Percentiles rank a stretch among this genome's conserved stretches.
These are phyloP conservation scores for Cardiospermum halicacabum DNA, from an alignment of 345 rosid species.

Conservation along the genomic window DNA sequence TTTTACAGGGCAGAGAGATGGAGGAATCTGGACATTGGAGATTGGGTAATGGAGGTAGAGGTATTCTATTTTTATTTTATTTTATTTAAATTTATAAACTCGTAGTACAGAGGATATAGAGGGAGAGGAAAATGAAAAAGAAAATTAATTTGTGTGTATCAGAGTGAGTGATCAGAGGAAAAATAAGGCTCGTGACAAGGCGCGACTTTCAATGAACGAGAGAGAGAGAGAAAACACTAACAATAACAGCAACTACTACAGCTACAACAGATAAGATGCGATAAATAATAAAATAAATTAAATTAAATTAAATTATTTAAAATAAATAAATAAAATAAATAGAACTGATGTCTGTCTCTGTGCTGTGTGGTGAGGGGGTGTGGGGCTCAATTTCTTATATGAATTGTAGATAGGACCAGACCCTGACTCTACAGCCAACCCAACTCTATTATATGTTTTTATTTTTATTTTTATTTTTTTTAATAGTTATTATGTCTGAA, in stretches of 20 bases:
- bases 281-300: too few species aligned
- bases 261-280: slow-evolving; percentile 40
- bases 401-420: background rate
- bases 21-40: slow-evolving; percentile 44
- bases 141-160: background rate
- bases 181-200: slow-evolving; percentile 46
- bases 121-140: background rate
- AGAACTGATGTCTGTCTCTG: background rate
- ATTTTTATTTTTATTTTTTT: background rate
- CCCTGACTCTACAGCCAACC: too few species aligned
- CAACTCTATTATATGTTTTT: background rate
- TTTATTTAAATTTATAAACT: too few species aligned
- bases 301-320: too few species aligned
- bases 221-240: slow-evolving; percentile 18
- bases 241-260: slow-evolving; percentile 16
- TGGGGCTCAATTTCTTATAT: background rate
- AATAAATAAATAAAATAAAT: background rate
- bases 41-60: slow-evolving; percentile 14
- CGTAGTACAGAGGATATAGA: too few species aligned
- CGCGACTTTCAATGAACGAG: slow-evolving; percentile 38
- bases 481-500: too few species aligned
- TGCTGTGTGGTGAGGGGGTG: background rate
- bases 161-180: background rate
- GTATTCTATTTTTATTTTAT: background rate
- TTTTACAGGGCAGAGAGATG: slow-evolving; percentile 9